Percentiles rank a stretch among this genome's conserved stretches.
phyloP scores from a whole-genome alignment of 2,329 filamentous ascomycete species.

The Coleophoma eucalyptorum region DNA sequence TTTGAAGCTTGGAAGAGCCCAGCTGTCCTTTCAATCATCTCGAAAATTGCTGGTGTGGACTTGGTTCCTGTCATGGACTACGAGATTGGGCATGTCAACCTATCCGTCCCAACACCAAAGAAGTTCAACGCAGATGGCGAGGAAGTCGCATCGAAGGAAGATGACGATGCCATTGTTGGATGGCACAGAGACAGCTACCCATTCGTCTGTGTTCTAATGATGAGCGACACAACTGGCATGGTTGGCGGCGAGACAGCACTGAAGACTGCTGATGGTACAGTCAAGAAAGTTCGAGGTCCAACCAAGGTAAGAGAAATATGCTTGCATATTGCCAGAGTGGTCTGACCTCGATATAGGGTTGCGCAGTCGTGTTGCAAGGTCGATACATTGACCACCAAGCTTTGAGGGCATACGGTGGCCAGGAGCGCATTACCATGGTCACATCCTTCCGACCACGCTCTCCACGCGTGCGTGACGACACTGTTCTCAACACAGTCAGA shows the following conservation, averaged over 20 bases:
- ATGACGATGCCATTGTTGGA: constrained; percentile 33
- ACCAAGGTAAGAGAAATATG: constrained; percentile 30
- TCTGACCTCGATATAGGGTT: constrained; percentile 25
- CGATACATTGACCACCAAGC: constrained; percentile 42
- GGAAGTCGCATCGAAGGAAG: constrained; percentile 23
- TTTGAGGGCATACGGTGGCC: constrained; percentile 32
- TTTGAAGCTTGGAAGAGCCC: constrained; percentile 58
- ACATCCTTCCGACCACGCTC: constrained; percentile 39
- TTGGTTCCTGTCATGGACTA: constrained; percentile 52
- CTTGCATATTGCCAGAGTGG: too few relatives aligned
- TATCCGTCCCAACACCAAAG: constrained; percentile 35
- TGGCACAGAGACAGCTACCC: constrained; percentile 50
- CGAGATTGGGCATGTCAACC: constrained; percentile 56
- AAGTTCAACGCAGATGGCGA: constrained; percentile 15
- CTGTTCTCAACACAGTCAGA: constrained; percentile 30
- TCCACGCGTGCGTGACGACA: constrained; percentile 35
- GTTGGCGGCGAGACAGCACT: constrained; percentile 54
- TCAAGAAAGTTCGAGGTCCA: constrained; percentile 40
- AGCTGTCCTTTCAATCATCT: constrained; percentile 48
- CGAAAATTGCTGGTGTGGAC: constrained; percentile 53
- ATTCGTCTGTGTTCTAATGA: constrained; percentile 48
- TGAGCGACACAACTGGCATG: constrained; percentile 43
- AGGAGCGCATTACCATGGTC: constrained; percentile 42
- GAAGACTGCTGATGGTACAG: constrained; percentile 45
- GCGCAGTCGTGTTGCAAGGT: constrained; percentile 40